A percentile compares a stretch with the other conserved stretches of the same genome.
phyloP scores from a whole-genome alignment of 2,329 filamentous ascomycete species.

The Claviceps quebecensis region DNA sequence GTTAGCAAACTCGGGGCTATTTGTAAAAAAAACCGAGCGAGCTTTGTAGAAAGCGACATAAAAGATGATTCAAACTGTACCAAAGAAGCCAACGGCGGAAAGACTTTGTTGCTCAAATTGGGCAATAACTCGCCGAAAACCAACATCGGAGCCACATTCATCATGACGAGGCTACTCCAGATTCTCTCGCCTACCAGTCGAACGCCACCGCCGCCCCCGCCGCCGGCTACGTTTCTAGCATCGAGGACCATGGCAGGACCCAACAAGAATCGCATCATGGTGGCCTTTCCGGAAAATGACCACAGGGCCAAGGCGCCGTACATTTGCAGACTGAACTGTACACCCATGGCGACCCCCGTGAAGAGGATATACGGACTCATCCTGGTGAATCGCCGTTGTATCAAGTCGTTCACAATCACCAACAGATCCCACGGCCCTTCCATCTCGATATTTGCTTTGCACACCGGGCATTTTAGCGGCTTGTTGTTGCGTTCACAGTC shows the following conservation, averaged over 20 bases:
- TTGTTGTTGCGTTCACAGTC: constrained; percentile 59
- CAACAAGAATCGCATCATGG: constrained; percentile 27
- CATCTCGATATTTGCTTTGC: constrained; percentile 68
- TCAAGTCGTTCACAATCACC: constrained; percentile 48
- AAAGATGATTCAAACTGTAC: constrained; percentile 16
- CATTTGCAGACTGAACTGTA: constrained; percentile 35
- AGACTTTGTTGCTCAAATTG: constrained; percentile 25
- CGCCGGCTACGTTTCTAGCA: constrained; percentile 11
- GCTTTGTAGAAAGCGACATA: no score
- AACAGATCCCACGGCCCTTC: constrained; percentile 60
- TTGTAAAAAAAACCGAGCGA: background rate
- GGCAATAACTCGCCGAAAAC: constrained; percentile 31
- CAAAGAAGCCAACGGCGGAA: constrained; percentile 27
- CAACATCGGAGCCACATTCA: constrained; percentile 32
- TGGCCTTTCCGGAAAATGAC: constrained; percentile 36
- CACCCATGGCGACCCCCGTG: constrained; percentile 37
- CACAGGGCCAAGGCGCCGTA: constrained; percentile 38
- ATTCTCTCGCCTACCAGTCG: constrained; percentile 17
- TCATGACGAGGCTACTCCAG: constrained; percentile 23
- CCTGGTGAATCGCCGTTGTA: constrained; percentile 42
- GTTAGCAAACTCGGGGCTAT: background rate
- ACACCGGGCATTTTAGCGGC: constrained; percentile 73
- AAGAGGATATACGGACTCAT: constrained; percentile 50
- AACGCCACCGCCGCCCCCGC: constrained; percentile 9
- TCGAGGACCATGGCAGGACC: constrained; percentile 18